Conservation (phyloP, 768 basidiomycete species). For the Pleurotus tuber-regium region DNA sequence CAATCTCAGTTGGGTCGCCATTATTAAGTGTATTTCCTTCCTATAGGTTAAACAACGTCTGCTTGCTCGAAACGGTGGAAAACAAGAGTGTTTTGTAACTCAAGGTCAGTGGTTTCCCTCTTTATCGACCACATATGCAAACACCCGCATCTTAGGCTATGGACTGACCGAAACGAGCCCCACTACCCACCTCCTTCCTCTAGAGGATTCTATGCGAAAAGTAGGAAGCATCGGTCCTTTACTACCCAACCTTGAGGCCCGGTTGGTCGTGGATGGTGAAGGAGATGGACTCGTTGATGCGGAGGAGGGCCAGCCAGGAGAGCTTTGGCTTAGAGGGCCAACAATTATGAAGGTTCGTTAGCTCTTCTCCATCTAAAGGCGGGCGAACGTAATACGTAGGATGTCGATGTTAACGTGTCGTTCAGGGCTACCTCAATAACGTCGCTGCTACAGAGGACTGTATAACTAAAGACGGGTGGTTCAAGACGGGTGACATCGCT, state of each 20-base stretch:
- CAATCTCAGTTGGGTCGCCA: background rate
- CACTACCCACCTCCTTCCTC: constrained; percentile 55
- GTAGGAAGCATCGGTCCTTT: constrained; percentile 68
- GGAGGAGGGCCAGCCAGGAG: constrained; percentile 59
- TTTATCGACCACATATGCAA: background rate
- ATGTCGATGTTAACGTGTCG: background rate
- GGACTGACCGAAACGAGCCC: constrained; percentile 86
- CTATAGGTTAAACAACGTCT: constrained; percentile 37
- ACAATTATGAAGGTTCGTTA: constrained; percentile 74
- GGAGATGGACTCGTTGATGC: constrained; percentile 48
- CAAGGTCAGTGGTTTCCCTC: constrained; percentile 42
- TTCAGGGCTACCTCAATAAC: constrained; percentile 75
- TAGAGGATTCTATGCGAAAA: constrained; percentile 40
- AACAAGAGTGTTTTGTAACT: constrained; percentile 29
- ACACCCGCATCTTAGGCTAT: constrained; percentile 44
- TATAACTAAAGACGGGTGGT: constrained; percentile 76
- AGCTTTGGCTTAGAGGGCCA: constrained; percentile 80
- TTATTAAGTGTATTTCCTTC: background rate
- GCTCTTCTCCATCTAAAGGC: no score
- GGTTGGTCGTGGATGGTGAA: constrained; percentile 64
- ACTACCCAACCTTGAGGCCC: constrained; percentile 73
- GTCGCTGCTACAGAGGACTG: constrained; percentile 61
- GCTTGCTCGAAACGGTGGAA: constrained; percentile 31
- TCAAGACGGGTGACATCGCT: constrained; percentile 87
- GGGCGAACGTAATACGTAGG: no score